Conservation (phyloP, 768 basidiomycete species). For the Vishniacozyma victoriae region DNA sequence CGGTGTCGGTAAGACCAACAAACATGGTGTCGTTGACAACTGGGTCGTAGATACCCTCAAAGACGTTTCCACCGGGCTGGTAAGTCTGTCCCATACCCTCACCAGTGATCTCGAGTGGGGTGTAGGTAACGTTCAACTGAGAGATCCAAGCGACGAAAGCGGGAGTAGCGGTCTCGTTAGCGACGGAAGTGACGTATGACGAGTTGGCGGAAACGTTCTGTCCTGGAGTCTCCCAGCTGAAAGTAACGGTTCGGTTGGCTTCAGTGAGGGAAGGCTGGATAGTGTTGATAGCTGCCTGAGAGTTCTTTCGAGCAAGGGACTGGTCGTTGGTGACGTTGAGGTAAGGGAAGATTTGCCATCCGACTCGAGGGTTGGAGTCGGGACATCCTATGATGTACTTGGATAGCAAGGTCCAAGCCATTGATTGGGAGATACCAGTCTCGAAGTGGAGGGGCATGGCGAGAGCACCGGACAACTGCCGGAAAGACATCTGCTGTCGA, state of each 20-base stretch:
- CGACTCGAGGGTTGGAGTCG: constrained; percentile 53
- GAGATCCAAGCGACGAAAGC: constrained; percentile 58
- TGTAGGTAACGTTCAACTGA: constrained; percentile 60
- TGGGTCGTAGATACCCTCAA: constrained; percentile 42
- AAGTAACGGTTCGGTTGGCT: constrained; percentile 51
- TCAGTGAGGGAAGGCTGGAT: constrained; percentile 55
- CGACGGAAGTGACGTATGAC: constrained; percentile 53
- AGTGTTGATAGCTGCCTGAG: constrained; percentile 53
- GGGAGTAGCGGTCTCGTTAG: constrained; percentile 41
- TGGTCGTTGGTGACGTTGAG: constrained; percentile 53
- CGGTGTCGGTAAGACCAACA: constrained; percentile 53
- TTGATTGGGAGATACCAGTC: constrained; percentile 57
- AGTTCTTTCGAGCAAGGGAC: constrained; percentile 38
- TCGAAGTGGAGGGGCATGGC: constrained; percentile 59
- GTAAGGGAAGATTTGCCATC: constrained; percentile 57
- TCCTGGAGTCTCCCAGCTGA: constrained; percentile 59
- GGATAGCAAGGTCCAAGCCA: constrained; percentile 60
- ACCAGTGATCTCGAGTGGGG: constrained; percentile 52
- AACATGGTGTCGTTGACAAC: constrained; percentile 59
- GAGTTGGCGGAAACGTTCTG: constrained; percentile 54
- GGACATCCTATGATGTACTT: constrained; percentile 57
- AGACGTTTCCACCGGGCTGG: constrained; percentile 55
- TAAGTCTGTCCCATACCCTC: constrained; percentile 50
- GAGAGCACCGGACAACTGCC: constrained; percentile 57
- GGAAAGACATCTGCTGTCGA: constrained; percentile 62